Base-by-base conservation (phyloP, 352 stramenopile genomes). In the Globisporangium echinulatum region DNA sequence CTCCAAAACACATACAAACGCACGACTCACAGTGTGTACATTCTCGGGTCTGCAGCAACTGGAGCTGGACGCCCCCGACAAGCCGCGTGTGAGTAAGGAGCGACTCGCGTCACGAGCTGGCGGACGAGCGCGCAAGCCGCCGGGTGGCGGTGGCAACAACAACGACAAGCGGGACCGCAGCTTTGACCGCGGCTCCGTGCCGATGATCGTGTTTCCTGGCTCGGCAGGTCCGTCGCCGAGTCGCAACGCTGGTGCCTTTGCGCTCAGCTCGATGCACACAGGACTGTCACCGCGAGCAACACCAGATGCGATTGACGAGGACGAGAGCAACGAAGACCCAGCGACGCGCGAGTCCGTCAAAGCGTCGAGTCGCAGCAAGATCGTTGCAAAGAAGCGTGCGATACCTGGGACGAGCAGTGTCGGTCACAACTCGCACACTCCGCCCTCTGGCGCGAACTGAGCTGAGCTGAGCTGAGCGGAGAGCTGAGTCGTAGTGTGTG, bases 261-360 rank as follows among this genome's bases (percentile, higher is more conserved):
- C n/a, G 13, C 43, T 48, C 43, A 15, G 43, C 5, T 48, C 43
- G 13, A 36, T 25, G 9, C 50, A 46, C 25, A 7, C 40, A 33
- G 25, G 25, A 33, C 1, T 33, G 25, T 33, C 25, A 15, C 50
- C 36, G 7, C 37, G 11, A 10, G 33, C 47, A 8, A 11, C 54
- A 38, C 36, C 55, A 44, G 64, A 55, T 44, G 33, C n/a, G 6
- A 36, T 61, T 2, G 68, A 75, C 51, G 72, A 85, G 13, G 69
- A 78, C 7, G 72, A 81, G 49, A 67, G 56, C n/a, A 72, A 68
- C 13, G 43, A 63, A 5, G 70, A 82, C 4, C 75, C 78, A 8
- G 58, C 84, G 37, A 87, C 81, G 1, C 62, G 81, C 52, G 83
- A 93, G 15, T 63, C 55, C 25, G 85, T 93, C 66, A 93, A 93